Base-by-base conservation (phyloP, 2,329 filamentous ascomycete species). In the Hyphodiscus sp. region DNA sequence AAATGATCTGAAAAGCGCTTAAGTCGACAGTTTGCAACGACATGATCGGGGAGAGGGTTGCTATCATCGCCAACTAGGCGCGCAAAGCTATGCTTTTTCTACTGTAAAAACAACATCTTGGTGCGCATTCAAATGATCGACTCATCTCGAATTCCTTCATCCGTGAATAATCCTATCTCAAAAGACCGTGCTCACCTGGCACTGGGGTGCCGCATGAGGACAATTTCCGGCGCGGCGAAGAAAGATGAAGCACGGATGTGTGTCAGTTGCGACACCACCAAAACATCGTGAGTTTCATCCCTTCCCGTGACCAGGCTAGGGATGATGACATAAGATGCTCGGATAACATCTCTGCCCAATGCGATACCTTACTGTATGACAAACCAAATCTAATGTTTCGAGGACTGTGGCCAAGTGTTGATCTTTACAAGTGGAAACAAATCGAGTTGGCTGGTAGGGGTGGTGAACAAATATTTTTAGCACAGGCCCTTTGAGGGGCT, bases 231-330 rank as follows among this genome's bases (percentile, higher is more conserved):
- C 41, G 44, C 54, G 60, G 59, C 56, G 54, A 59, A 50, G 41
- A 30, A 29, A 15, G 47, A n/a, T 63, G 61, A 61, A 54, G 58
- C 61, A 63, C 55, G 54, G 54, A 55, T 54, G 54, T 53, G 60
- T 61, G 44, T 62, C 59, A 59, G 47, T 46, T 48, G 56, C 49
- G 45, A 63, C 60, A 49, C 5, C 20, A 41, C 13, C 56, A 51
- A 63, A 63, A 62, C 61, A 23, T 52, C 45, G 45, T 48, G 44
- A 47, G 62, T 64, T 63, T 64, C 62, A 60, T 18, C 2, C 10
- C 53, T 41, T 47, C 47, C 46, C 57, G 57, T 57, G 56, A 58
- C 54, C 50, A n/a, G 47, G 7, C 5, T 23, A 49, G 3, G 8
- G 18, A 15, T 41, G 15, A 18, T 41, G 19, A 41, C 26, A 29